A percentile compares a stretch with the other conserved stretches of the same genome.
phyloP scores from a whole-genome alignment of 805 yeast species.

The Torulaspora microellipsoides region DNA sequence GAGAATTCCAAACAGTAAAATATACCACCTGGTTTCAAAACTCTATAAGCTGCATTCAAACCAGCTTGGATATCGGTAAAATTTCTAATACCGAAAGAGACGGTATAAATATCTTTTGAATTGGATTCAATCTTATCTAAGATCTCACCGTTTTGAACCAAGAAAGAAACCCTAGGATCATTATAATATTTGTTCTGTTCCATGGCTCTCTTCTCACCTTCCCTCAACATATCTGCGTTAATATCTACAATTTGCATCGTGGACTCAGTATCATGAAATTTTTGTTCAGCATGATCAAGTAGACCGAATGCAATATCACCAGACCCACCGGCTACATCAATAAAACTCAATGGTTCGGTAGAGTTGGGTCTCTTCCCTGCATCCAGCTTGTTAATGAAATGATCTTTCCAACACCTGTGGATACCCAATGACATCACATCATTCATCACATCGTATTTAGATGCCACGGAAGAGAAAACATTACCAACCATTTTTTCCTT shows the following conservation, averaged over 20 bases:
- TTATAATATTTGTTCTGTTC: slow-evolving; percentile 51
- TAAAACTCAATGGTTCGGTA: slow-evolving; percentile 72
- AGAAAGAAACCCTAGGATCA: slow-evolving; percentile 60
- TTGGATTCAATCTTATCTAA: slow-evolving; percentile 78
- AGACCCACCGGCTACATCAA: slow-evolving; percentile 98
- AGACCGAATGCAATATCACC: slow-evolving; percentile 97
- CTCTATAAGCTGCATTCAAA: slow-evolving; percentile 89
- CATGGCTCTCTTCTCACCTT: slow-evolving; percentile 76
- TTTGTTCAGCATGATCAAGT: slow-evolving; percentile 79
- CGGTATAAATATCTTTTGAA: slow-evolving; percentile 92
- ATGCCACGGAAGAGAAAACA: slow-evolving; percentile 92
- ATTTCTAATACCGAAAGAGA: slow-evolving; percentile 96
- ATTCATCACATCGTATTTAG: slow-evolving; percentile 93
- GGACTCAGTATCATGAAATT: slow-evolving; percentile 67
- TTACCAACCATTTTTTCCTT: slow-evolving; percentile 80
- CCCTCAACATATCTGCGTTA: slow-evolving; percentile 91
- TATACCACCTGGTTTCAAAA: slow-evolving; percentile 94
- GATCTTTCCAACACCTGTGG: slow-evolving; percentile 92
- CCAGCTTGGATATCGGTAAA: slow-evolving; percentile 95
- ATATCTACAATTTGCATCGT: slow-evolving; percentile 92
- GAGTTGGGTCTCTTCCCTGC: slow-evolving; percentile 88
- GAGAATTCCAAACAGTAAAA: slow-evolving; percentile 95
- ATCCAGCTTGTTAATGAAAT: slow-evolving; percentile 80
- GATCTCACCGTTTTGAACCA: slow-evolving; percentile 90
- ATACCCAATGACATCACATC: slow-evolving; percentile 97